Conservation (phyloP, 2,329 filamentous ascomycete species). For the Orbilia oligospora region DNA sequence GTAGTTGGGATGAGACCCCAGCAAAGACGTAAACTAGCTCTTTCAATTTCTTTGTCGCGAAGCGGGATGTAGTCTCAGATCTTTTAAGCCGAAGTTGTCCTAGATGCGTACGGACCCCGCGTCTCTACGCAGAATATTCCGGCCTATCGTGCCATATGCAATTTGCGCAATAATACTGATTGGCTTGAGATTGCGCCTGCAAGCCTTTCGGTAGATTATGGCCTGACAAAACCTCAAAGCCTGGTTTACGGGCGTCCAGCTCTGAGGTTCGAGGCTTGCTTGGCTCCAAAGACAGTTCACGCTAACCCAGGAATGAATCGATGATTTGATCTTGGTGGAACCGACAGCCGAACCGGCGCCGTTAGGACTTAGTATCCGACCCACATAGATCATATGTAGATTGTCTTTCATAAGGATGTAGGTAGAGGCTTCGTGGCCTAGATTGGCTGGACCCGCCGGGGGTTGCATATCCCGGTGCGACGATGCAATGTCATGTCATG, state of each 20-base stretch:
- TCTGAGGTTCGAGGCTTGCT: slow-evolving; percentile 27
- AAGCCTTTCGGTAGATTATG: slow-evolving; percentile 28
- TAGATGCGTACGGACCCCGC: background rate
- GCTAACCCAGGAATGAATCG: slow-evolving; percentile 17
- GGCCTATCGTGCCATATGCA: slow-evolving; percentile 17
- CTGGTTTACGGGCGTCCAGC: slow-evolving; percentile 12
- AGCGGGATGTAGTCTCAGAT: slow-evolving; percentile 36
- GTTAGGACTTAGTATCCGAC: slow-evolving; percentile 20
- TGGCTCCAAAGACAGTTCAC: slow-evolving; percentile 8
- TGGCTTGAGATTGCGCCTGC: slow-evolving; percentile 28
- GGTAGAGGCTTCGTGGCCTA: background rate
- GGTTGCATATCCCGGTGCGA: background rate
- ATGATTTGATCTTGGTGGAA: slow-evolving; percentile 5
- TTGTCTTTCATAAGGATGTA: background rate
- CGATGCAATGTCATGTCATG: background rate
- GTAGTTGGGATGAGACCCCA: slow-evolving; percentile 17
- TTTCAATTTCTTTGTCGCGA: background rate
- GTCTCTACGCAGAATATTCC: background rate
- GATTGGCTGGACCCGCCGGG: slow-evolving; percentile 7
- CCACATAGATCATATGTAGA: slow-evolving; percentile 28
- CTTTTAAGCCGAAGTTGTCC: slow-evolving; percentile 37
- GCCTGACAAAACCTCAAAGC: slow-evolving; percentile 28
- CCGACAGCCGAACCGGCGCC: slow-evolving; percentile 34
- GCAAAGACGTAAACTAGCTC: background rate
- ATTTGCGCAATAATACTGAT: slow-evolving; percentile 20